Percentiles rank a stretch among this genome's conserved stretches.
These are phyloP conservation scores for Juncus inflexus DNA, from an alignment of 176 grass and related monocot genomes.

Conservation along the genomic window DNA sequence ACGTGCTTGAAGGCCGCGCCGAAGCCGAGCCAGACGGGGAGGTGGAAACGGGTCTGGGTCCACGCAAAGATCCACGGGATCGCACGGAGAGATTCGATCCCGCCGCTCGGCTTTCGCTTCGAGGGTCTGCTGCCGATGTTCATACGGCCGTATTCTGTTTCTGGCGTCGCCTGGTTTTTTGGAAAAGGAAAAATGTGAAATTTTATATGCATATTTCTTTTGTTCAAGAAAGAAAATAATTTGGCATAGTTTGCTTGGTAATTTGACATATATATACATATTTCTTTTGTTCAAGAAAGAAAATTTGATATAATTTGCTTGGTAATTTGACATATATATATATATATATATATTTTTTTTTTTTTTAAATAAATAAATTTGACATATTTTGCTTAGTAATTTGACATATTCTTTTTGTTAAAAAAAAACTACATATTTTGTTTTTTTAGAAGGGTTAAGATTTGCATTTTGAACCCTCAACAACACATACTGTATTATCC, in stretches of 20 bases:
- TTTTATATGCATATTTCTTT: not conserved
- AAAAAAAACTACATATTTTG: not conserved
- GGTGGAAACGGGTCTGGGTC: constrained; percentile 90
- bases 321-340: too few relatives aligned
- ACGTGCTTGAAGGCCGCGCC: constrained; percentile 82
- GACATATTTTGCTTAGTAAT: not conserved
- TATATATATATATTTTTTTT: not conserved
- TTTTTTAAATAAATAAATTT: not conserved
- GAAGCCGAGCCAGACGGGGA: constrained; percentile 95
- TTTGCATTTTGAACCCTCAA: not conserved
- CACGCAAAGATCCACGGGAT: constrained; percentile 98
- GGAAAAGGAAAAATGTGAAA: not conserved
- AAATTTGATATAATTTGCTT: not conserved
- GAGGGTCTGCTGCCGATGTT: constrained; percentile 90
- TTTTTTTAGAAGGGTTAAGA: not conserved
- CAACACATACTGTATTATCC: not conserved
- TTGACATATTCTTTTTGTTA: not conserved
- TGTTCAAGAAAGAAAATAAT: not conserved
- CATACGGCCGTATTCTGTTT: constrained; percentile 91
- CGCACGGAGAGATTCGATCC: constrained; percentile 81
- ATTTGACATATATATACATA: not conserved
- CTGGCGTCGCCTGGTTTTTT: constrained; percentile 61
- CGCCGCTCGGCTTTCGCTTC: constrained; percentile 82
- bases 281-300: not conserved
- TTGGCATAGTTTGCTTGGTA: not conserved